Conservation (phyloP, 345 rosid genomes). For the Raphanus sativus region DNA sequence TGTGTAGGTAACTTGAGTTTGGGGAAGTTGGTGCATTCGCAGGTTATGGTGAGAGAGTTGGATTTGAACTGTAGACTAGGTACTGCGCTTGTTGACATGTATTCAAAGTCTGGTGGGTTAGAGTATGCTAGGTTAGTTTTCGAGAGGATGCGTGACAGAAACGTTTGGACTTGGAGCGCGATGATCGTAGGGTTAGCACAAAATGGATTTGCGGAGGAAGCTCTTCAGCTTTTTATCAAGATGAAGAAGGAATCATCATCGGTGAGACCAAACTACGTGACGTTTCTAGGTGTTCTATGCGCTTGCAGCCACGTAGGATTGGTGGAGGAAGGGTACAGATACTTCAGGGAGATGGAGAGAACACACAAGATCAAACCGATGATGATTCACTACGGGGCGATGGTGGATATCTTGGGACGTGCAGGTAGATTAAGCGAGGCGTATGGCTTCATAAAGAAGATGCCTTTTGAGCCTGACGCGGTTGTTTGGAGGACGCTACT, state of each 20-base stretch:
- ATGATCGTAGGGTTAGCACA: slow-evolving; percentile 88
- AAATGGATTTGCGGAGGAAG: slow-evolving; percentile 66
- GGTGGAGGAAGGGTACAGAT: slow-evolving; percentile 65
- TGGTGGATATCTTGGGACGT: slow-evolving; percentile 74
- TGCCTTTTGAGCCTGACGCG: slow-evolving; percentile 61
- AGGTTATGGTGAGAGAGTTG: slow-evolving; percentile 55
- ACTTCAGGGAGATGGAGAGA: slow-evolving; percentile 66
- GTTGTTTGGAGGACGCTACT: slow-evolving; percentile 76
- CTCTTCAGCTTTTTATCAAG: slow-evolving; percentile 49
- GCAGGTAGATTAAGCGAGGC: slow-evolving; percentile 75
- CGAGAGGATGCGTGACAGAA: slow-evolving; percentile 51
- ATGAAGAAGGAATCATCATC: slow-evolving; percentile 49
- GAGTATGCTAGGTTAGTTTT: slow-evolving; percentile 55
- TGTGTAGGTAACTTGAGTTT: slow-evolving; percentile 65
- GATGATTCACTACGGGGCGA: slow-evolving; percentile 71
- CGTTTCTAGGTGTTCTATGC: slow-evolving; percentile 81
- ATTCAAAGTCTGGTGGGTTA: slow-evolving; percentile 64
- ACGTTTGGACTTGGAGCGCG: slow-evolving; percentile 93
- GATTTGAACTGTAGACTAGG: slow-evolving; percentile 60
- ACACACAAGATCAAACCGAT: slow-evolving; percentile 66
- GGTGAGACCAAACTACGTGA: slow-evolving; percentile 67
- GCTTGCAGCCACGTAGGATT: slow-evolving; percentile 82
- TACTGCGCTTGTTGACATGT: slow-evolving; percentile 86
- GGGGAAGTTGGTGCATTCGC: slow-evolving; percentile 71
- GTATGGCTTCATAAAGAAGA: slow-evolving; percentile 45